A percentile compares a stretch with the other conserved stretches of the same genome.
Conservation (phyloP, 176 grass and related monocot species). For the Eragrostis nindensis region DNA sequence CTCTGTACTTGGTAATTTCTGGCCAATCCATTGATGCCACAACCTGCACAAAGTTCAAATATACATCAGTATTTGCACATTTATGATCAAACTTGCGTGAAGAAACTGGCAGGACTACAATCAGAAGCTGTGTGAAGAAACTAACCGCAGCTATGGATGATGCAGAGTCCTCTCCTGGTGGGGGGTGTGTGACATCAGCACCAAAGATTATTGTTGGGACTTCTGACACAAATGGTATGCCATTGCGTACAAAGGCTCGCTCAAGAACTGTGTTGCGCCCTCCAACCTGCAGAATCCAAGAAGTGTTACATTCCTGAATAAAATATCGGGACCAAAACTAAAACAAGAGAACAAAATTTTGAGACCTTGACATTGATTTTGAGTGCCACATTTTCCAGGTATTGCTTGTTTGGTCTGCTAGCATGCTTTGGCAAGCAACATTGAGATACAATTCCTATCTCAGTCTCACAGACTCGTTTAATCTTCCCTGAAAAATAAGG, state of each 20-base stretch:
- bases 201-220: slow-evolving; percentile 78
- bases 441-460: slow-evolving; percentile 81
- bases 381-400: slow-evolving; percentile 78
- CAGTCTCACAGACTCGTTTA: slow-evolving; percentile 75
- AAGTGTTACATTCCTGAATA: background rate
- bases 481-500: slow-evolving; percentile 58
- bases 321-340: background rate
- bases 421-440: slow-evolving; percentile 69
- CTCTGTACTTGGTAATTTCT: slow-evolving; percentile 66
- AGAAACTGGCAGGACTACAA: too few relatives aligned
- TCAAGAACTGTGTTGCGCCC: slow-evolving; percentile 80
- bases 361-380: slow-evolving; percentile 93
- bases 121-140: too few relatives aligned
- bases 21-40: slow-evolving; percentile 84
- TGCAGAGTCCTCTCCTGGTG: slow-evolving; percentile 79
- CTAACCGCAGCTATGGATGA: slow-evolving; percentile 83
- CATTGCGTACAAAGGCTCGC: slow-evolving; percentile 45
- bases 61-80: background rate
- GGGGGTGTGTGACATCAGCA: slow-evolving; percentile 76
- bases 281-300: slow-evolving; percentile 51
- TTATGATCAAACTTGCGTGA: too few relatives aligned
- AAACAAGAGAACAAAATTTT: background rate
- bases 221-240: slow-evolving; percentile 64
- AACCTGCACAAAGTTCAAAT: slow-evolving; percentile 38
- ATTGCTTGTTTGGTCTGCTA: slow-evolving; percentile 66